A percentile compares a stretch with the other conserved stretches of the same genome.
Conservation (phyloP, 257 asterid species). For the Nicotiana obtusifolia region DNA sequence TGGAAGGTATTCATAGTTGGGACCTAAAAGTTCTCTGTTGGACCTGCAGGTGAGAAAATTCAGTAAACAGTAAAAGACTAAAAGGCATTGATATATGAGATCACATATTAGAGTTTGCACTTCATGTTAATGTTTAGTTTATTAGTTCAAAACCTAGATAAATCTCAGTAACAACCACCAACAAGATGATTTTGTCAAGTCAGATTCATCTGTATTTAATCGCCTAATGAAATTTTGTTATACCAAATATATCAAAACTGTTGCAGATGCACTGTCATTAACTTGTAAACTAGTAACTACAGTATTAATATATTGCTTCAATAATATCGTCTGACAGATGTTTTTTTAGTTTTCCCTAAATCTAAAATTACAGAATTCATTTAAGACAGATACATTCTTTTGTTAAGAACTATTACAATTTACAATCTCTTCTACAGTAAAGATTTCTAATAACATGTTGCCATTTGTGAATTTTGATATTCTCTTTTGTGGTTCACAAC, state of each 20-base stretch:
- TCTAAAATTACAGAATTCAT: background rate
- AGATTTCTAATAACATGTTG: background rate
- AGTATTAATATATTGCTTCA: background rate
- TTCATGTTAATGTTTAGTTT: background rate
- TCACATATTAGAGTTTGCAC: background rate
- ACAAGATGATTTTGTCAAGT: background rate
- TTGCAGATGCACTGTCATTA: background rate
- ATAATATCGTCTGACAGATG: background rate
- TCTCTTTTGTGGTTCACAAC: background rate
- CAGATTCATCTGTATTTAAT: background rate
- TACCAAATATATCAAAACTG: background rate
- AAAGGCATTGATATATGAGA: background rate
- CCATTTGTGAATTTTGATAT: background rate
- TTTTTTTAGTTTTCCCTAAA: background rate
- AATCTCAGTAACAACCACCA: background rate
- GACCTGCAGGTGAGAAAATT: background rate
- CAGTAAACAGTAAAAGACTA: background rate
- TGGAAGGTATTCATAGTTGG: conserved; percentile 8
- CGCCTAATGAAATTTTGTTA: background rate
- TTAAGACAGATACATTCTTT: background rate
- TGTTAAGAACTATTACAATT: background rate
- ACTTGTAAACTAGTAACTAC: background rate
- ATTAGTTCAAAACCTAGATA: background rate
- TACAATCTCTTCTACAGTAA: background rate
- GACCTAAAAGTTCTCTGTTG: background rate